Percentiles rank a stretch among this genome's conserved stretches.
Conservation (phyloP, 73 alveolate species). For the Stentor roeselii region DNA sequence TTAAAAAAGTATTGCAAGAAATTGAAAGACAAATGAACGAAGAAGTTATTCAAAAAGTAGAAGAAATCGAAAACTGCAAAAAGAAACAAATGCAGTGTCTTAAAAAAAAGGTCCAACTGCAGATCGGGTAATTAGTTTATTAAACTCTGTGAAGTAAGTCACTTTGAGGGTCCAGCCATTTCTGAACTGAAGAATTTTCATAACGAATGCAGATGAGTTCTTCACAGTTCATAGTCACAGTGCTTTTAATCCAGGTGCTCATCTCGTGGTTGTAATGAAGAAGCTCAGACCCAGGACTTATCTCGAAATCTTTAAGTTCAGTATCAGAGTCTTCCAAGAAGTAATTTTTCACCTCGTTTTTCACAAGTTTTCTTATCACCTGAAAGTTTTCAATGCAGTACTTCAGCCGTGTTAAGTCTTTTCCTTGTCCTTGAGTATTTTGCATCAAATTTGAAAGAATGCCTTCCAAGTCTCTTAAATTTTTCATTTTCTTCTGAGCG, state of each 20-base stretch:
- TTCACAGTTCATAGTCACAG: not conserved
- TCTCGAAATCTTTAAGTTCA: not conserved
- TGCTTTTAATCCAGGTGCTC: not conserved
- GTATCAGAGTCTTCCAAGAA: not conserved
- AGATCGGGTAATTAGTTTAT: not conserved
- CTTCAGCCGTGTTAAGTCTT: not conserved
- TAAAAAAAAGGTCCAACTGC: not conserved
- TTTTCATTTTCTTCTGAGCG: not conserved
- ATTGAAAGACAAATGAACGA: not conserved
- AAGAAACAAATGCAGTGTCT: not conserved
- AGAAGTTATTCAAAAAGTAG: not conserved
- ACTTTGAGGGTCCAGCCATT: not conserved
- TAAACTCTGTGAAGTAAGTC: too few relatives aligned
- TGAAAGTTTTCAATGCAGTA: not conserved
- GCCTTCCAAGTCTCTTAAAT: not conserved
- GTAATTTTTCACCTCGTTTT: not conserved
- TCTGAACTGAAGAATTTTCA: not conserved
- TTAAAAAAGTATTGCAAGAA: not conserved
- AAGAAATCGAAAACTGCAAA: not conserved
- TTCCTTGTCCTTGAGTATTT: not conserved
- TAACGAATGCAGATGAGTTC: not conserved
- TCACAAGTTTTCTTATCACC: not conserved
- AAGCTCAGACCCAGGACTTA: not conserved
- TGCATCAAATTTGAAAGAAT: too few relatives aligned
- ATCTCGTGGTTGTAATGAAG: not conserved